Conservation (phyloP, 2,329 filamentous ascomycete species). For the Sphaerulina vaccinii region DNA sequence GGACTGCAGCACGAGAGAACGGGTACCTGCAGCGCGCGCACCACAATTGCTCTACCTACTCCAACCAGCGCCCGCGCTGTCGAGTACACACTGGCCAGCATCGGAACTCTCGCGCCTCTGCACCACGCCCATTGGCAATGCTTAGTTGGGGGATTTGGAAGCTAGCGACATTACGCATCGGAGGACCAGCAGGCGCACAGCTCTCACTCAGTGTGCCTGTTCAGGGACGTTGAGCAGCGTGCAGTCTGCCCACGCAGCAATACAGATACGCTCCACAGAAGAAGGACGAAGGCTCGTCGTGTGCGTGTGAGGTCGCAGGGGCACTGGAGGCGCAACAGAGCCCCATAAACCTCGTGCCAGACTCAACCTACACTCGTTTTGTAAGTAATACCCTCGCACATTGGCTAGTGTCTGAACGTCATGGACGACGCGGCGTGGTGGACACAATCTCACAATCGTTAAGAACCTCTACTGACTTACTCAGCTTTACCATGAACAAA, state of each 20-base stretch:
- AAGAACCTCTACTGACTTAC: constrained; percentile 22
- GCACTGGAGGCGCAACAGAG: constrained; percentile 6
- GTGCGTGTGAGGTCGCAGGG: constrained; percentile 15
- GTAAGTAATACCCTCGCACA: constrained; percentile 10
- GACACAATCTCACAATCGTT: constrained; percentile 2
- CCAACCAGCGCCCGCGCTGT: constrained; percentile 9
- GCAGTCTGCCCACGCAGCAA: background rate
- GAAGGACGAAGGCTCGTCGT: constrained; percentile 5
- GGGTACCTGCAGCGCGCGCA: constrained; percentile 9
- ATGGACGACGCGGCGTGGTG: constrained; percentile 11
- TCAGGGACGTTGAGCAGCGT: constrained; percentile 1
- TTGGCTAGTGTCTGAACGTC: background rate
- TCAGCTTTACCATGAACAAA: constrained; percentile 63
- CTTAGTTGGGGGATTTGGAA: constrained; percentile 11
- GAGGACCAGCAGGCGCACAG: constrained; percentile 7
- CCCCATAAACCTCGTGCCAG: constrained; percentile 8
- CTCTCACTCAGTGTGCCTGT: background rate
- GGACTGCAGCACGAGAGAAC: constrained; percentile 2
- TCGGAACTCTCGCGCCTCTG: constrained; percentile 5
- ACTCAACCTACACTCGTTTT: constrained; percentile 21
- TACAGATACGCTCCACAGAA: background rate
- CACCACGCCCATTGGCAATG: constrained; percentile 11
- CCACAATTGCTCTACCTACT: background rate
- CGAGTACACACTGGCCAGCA: constrained; percentile 9
- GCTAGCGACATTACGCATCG: constrained; percentile 7